These are phyloP conservation scores for Macrophomina pseudophaseolina DNA, from an alignment of 2,329 filamentous ascomycete genomes.

Conservation along the genomic window DNA sequence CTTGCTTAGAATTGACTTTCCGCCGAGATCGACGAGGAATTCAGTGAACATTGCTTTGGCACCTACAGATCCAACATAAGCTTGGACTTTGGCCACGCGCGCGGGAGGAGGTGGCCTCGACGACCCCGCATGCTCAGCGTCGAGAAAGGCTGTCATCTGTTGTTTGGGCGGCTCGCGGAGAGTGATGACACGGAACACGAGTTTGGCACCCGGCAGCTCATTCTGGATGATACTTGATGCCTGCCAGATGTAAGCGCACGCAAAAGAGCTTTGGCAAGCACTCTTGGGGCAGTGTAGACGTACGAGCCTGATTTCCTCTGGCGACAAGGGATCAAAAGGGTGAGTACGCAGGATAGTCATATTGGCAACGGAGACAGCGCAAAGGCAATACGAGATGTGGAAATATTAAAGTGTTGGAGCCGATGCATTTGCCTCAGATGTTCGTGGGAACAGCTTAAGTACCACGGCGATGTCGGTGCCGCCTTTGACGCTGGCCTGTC, in stretches of 20 bases:
- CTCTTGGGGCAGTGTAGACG: neutral
- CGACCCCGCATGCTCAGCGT: constrained; percentile 46
- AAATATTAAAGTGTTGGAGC: no score
- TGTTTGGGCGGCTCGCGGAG: constrained; percentile 57
- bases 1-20: constrained; percentile 33
- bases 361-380: neutral
- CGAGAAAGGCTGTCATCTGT: constrained; percentile 53
- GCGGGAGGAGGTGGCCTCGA: constrained; percentile 33
- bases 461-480: neutral
- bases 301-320: constrained; percentile 1
- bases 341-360: neutral
- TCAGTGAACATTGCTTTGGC: constrained; percentile 41
- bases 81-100: constrained; percentile 51
- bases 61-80: constrained; percentile 31
- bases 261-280: no score
- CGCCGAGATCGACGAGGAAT: constrained; percentile 37
- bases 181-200: constrained; percentile 57
- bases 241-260: neutral
- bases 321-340: neutral
- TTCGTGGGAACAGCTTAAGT: neutral
- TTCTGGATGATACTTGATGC: constrained; percentile 41
- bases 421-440: no score
- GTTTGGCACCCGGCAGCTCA: constrained; percentile 38
- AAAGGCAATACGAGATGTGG: no score
- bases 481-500: neutral